Base-by-base conservation (phyloP, 2,329 filamentous ascomycete genomes). In the Xylariomycetidae sp. region DNA sequence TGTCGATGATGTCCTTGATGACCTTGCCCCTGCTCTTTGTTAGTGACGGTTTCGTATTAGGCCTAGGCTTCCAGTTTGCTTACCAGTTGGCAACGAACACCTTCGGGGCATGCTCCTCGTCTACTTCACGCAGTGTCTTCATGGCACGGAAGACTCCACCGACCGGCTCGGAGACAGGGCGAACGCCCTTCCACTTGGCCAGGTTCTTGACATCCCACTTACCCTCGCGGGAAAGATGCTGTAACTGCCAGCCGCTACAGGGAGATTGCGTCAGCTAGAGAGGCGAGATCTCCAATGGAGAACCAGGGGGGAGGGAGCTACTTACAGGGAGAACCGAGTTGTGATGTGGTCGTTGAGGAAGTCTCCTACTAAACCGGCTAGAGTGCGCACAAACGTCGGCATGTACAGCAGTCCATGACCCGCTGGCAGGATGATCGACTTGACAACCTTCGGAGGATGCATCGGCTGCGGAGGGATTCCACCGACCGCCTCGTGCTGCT, bases 141-240 rank as follows among this genome's bases (percentile, higher is more conserved):
- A 95, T 83, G 3, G 87, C 89, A 17, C 85, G 79, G 55, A 95
- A 95, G 4, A 88, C 68, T 10, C 77, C 76, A 0, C 74, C 85
- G 39, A 96, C 92, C 4, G 82, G 79, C 2, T 74, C 70, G 0
- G 85, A 93, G 1, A 94, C 85, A 0, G 88, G 84, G 2, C 67
- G 61, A 1, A 93, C 83, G 13, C 77, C 78, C 57, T 85, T 75
- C 90, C 90, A 96, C 55, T 96, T 96, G 38, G 75, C 79, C 9
- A 95, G 70, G 52, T 96, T 96, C 64, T 96, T 96, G 46, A 96
- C 87, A 53, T 95, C 90, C 90, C 90, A 96, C 63, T 96, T 96
- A 3, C 89, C 89, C 46, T 88, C 85, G 2, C 83, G 86, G 3
- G 84, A 86, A 16, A 96, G 76, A 50, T 92, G 82, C 49, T 90